Evolutionary conservation across 208 protist species (phyloP).

Genomic region (Histomonas meleagridis): DNA sequence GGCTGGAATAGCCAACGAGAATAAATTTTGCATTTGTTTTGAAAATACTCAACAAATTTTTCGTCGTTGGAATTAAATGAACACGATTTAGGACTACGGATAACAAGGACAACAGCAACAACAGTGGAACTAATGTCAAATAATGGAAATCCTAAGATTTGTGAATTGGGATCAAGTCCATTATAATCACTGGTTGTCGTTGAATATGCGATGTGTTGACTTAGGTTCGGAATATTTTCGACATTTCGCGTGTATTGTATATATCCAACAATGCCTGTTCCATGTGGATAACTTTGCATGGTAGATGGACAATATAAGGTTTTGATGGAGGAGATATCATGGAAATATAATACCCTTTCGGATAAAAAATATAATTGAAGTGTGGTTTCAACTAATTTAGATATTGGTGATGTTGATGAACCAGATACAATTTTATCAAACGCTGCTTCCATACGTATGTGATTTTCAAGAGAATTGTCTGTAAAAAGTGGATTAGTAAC

Average conservation of each 20-base stretch:
- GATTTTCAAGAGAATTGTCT: background rate
- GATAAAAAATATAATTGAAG: background rate
- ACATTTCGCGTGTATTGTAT: background rate
- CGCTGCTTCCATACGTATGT: background rate
- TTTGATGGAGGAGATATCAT: background rate
- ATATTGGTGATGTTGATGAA: background rate
- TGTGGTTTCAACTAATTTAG: background rate
- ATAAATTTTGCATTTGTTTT: background rate
- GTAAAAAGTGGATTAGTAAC: too few relatives aligned
- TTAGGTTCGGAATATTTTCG: background rate
- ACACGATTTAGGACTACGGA: too few relatives aligned
- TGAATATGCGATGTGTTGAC: background rate
- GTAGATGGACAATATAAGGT: background rate
- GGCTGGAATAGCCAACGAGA: background rate
- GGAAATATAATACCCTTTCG: slow-evolving; percentile 5
- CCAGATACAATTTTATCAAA: slow-evolving; percentile 6
- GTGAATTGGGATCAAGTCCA: background rate
- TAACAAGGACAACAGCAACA: background rate
- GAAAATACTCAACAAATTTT: background rate
- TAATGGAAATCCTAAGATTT: background rate
- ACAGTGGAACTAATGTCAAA: background rate
- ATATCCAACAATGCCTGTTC: background rate
- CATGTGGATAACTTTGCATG: background rate
- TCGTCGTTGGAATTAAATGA: background rate
- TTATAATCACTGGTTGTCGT: background rate